Evolutionary conservation across 148 eudicot species (phyloP), one percentile per base, ranked within the genome.

Genomic region (Silene conica): DNA sequence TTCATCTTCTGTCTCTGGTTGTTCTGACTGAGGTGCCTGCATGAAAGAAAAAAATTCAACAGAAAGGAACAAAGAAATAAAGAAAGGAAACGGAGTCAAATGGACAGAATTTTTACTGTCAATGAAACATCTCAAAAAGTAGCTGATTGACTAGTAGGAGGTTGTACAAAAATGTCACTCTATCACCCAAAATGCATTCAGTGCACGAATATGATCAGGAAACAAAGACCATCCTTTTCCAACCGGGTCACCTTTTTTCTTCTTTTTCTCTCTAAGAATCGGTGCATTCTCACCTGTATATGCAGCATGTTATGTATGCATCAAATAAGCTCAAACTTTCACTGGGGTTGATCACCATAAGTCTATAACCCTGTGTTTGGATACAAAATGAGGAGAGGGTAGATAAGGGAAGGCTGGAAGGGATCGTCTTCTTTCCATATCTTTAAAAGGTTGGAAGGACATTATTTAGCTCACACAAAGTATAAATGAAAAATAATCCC

Each of bases 1-100:
- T 77, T 90, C 96, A 69, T 95, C 98, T 76, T 92, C 97, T 58
- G 93, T 88, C 67, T 86, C 90, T 64, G 93, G 97, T 77, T 90
- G 71, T 82, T 90, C 93, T 62, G 98, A 97, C 77, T 90, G 77
- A 70, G 88, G 93, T 78, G 85, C 79, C 98, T 95, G 81, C 73
- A 80, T 64, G 71, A 50, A 80, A 50, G 70, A 58, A 77, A n/a
- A n/a, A 25, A 78, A 15, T 63, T 43, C 63, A 76, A 68, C 48
- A 65, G 16, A 73, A 78, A 58, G 62, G 46, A 10, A 55, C 13
- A 18, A 43, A 67, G 28, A 46, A 69, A 16, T 15, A 45, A 69
- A 16, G 20, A 23, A 10, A 55, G 4, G 38, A 38, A 25, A 56
- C 3, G 38, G 34, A 12, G 63, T 48, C 45, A 55, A 43, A 60